Percentiles rank a stretch among this genome's conserved stretches.
Evolutionary conservation across 208 protist species (phyloP).

Genomic region (Leishmania turanica): DNA sequence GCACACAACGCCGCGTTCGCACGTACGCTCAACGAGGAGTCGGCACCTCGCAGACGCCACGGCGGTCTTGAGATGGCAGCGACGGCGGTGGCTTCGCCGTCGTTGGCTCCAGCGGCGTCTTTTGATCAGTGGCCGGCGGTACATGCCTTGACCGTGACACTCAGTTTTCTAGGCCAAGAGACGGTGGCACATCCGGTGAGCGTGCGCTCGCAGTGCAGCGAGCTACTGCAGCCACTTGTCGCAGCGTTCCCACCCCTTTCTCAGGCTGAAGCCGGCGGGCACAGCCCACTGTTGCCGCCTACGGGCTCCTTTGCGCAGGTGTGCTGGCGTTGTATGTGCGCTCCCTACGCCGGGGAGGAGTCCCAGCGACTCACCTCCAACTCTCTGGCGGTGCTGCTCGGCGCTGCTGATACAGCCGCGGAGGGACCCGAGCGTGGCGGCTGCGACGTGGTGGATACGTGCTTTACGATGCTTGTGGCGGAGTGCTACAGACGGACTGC

Average conservation of each 20-base stretch:
- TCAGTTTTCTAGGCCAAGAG: conserved; percentile 20
- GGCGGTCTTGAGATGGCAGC: not conserved
- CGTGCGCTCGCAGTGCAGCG: conserved; percentile 10
- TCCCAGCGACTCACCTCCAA: conserved; percentile 27
- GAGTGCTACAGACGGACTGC: conserved; percentile 31
- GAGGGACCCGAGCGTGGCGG: not conserved
- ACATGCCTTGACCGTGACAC: conserved; percentile 26
- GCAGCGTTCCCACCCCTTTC: conserved; percentile 12
- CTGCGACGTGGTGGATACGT: not conserved
- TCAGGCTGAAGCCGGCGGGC: not conserved
- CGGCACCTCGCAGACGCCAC: not conserved
- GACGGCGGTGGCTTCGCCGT: not conserved
- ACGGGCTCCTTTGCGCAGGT: conserved; percentile 13
- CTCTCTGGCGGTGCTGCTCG: conserved; percentile 23
- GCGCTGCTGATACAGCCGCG: conserved; percentile 3
- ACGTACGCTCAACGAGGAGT: conserved; percentile 12
- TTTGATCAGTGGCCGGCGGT: conserved; percentile 28
- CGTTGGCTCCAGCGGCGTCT: not conserved
- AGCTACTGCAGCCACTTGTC: conserved; percentile 13
- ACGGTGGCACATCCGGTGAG: not conserved
- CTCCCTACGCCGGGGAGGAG: conserved; percentile 14
- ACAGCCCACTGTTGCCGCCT: not conserved
- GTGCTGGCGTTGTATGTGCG: conserved; percentile 38
- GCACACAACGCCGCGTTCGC: conserved; percentile 14
- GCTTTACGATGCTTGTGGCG: conserved; percentile 10